Evolutionary conservation across 164 flowering plant species (phyloP), one percentile per base, ranked within the genome.

Genomic region (Paratinospora sagittata): DNA sequence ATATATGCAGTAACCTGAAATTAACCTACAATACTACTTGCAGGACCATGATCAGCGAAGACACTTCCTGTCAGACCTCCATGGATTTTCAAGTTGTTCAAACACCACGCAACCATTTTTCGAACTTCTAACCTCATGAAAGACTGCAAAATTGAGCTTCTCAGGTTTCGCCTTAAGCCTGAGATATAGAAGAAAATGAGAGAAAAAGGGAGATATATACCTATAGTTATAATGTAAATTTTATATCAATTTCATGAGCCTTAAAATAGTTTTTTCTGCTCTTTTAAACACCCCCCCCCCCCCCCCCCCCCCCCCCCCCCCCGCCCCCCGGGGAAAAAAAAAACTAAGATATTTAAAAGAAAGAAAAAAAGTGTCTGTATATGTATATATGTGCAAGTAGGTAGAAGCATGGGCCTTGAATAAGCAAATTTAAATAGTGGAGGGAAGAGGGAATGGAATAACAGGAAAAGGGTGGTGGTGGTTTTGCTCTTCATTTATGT

Each of bases 71-170:
- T 82, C 94, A 91, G 76, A 88, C 96, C 1, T 81, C 85, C 2
- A 84, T 86, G 0, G 97, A 91, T 60, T 63, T 91, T 77, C 98
- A 93, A 60, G 86, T 88, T 86, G 81, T 90, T 73, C 96, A 88
- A 71, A 47, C 83, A 26, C 61, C 87, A 52, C 93, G 88, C 66
- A 79, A 78, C 76, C 97, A 87, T 68, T 90, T 88, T 82, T 60
- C 89, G 26, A 82, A 61, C 80, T 89, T 85, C 74, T 87, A 83
- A 89, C 24, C 61, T 55, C 2, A 23, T 23, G 7, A 55, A 55
- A 55, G 24, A 55, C 24, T 55, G 2, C 61, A 8, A 21, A 30
- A n/a, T n/a, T 55, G 7, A 55, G 61, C 61, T 19, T 19, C 24
- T 55, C 61, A 55, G 61, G 61, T 55, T 55, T 19, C 61, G 17